Evolutionary conservation across 2,329 filamentous ascomycete species (phyloP).

Genomic region (Pseudogymnoascus sp.): DNA sequence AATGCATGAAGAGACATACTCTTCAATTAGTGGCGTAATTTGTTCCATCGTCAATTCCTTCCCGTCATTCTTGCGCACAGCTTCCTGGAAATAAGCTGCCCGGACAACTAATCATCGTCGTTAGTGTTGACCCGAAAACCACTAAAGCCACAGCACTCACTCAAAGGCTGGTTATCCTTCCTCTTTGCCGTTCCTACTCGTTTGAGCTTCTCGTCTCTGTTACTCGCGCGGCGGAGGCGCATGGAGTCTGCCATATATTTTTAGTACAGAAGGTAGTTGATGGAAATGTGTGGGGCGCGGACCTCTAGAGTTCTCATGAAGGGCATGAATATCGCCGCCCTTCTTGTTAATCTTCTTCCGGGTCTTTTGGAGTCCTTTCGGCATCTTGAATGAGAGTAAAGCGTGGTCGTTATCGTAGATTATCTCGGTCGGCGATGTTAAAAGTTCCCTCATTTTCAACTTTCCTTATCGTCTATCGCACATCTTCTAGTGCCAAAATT

Average conservation of each 20-base stretch:
- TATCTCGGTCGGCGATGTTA: background rate
- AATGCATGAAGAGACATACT: conserved; percentile 39
- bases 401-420: background rate
- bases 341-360: conserved; percentile 83
- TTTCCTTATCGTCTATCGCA: conserved; percentile 11
- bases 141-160: conserved; percentile 41
- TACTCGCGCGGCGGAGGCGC: conserved; percentile 68
- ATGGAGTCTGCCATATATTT: conserved; percentile 52
- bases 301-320: conserved; percentile 76
- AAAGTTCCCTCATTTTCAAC: conserved; percentile 8
- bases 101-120: conserved; percentile 49
- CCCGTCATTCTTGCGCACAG: conserved; percentile 45
- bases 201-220: conserved; percentile 75
- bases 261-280: background rate
- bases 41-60: conserved; percentile 46
- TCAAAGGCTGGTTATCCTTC: conserved; percentile 66
- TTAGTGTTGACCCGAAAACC: conserved; percentile 12
- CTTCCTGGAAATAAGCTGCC: conserved; percentile 65
- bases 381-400: conserved; percentile 47
- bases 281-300: background rate
- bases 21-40: conserved; percentile 54
- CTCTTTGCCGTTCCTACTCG: conserved; percentile 61
- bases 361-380: conserved; percentile 71
- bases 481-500: conserved; percentile 19
- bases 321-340: conserved; percentile 60